Evolutionary conservation across 2,329 filamentous ascomycete genomes (phyloP).

Genomic region (Aspergillus calidoustus): DNA sequence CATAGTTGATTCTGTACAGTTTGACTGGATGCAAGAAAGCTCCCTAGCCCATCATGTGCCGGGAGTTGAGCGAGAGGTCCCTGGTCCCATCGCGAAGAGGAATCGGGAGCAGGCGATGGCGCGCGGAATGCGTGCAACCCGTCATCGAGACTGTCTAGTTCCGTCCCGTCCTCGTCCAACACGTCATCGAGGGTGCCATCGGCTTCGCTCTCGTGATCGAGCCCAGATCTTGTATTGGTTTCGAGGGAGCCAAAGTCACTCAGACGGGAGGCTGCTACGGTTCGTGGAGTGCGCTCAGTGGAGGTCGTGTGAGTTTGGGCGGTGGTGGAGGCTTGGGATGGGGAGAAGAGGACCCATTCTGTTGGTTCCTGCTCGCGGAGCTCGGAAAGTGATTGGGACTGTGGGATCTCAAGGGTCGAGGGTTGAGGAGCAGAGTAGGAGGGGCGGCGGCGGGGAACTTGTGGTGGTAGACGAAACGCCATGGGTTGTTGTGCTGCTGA

Average conservation of each 20-base stretch:
- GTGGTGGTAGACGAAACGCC: constrained; percentile 45
- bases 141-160: constrained; percentile 91
- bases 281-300: constrained; percentile 67
- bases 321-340: constrained; percentile 67
- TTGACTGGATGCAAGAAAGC: constrained; percentile 70
- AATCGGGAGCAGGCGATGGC: constrained; percentile 50
- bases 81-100: constrained; percentile 54
- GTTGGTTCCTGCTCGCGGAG: constrained; percentile 71
- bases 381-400: constrained; percentile 35
- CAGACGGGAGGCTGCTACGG: constrained; percentile 70
- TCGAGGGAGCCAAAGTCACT: constrained; percentile 83
- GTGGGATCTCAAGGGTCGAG: constrained; percentile 32
- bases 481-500: constrained; percentile 27
- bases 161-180: constrained; percentile 62
- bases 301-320: constrained; percentile 71
- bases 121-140: constrained; percentile 87
- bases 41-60: constrained; percentile 87
- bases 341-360: constrained; percentile 96
- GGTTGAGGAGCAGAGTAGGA: constrained; percentile 38
- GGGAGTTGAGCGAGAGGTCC: constrained; percentile 76
- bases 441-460: constrained; percentile 39
- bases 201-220: constrained; percentile 23
- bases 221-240: constrained; percentile 66
- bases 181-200: constrained; percentile 60
- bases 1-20: constrained; percentile 81